Percentiles rank a stretch among this genome's conserved stretches.
Evolutionary conservation across 2,329 filamentous ascomycete species (phyloP).

Genomic region (Lecanicillium sp.): DNA sequence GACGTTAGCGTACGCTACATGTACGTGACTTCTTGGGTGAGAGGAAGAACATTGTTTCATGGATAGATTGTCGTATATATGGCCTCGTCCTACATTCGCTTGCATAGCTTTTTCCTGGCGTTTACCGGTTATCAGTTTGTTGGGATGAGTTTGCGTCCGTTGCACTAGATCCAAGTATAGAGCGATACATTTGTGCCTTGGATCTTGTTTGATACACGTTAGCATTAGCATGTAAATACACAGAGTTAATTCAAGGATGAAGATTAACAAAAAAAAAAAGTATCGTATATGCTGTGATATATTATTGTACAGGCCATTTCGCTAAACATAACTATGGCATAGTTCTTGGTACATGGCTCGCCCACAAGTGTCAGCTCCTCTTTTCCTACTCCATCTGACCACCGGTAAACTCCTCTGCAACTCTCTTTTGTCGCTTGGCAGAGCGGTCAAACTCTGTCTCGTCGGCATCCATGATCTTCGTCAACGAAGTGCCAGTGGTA

Average conservation of each 20-base stretch:
- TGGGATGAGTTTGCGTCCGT: background rate
- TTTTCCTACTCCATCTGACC: constrained; percentile 40
- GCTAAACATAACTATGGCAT: background rate
- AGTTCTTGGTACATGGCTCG: constrained; percentile 4
- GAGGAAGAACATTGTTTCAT: too few species aligned
- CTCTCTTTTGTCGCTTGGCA: constrained; percentile 42
- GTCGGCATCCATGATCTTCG: constrained; percentile 23
- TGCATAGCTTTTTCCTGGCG: too few species aligned
- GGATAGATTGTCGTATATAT: background rate
- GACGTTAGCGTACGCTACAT: constrained; percentile 37
- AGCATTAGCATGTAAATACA: too few species aligned
- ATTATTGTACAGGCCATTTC: constrained; percentile 6
- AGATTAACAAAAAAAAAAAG: background rate
- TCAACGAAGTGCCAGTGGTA: constrained; percentile 24
- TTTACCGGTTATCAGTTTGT: background rate
- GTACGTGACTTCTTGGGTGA: too few species aligned
- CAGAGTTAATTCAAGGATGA: too few species aligned
- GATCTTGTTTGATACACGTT: too few species aligned
- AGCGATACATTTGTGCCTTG: too few species aligned
- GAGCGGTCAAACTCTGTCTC: constrained; percentile 35
- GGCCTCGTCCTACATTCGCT: background rate
- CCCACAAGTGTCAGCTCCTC: background rate
- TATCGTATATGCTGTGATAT: constrained; percentile 4
- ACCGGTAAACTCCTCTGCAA: constrained; percentile 52
- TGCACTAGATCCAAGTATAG: constrained; percentile 9